These are phyloP conservation scores for Microcos paniculata DNA, from an alignment of 345 rosid species.

Conservation along the genomic window DNA sequence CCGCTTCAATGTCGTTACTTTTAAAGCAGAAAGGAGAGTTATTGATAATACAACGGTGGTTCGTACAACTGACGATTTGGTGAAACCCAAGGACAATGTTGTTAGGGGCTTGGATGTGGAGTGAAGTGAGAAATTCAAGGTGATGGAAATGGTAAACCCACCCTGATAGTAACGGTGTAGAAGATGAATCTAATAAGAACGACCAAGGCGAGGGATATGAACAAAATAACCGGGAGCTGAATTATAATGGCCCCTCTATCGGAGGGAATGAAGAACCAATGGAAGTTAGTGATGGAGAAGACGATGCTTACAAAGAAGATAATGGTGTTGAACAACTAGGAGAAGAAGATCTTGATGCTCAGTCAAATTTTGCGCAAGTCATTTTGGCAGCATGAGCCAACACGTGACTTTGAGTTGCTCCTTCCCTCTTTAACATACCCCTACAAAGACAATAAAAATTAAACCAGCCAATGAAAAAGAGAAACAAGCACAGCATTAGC, in stretches of 20 bases:
- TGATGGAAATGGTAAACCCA: constrained; percentile 42
- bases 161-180: constrained; percentile 62
- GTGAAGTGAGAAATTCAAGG: constrained; percentile 40
- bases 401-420: too few relatives aligned
- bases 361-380: too few relatives aligned
- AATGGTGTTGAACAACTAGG: constrained; percentile 32
- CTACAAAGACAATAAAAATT: too few relatives aligned
- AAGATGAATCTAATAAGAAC: constrained; percentile 64
- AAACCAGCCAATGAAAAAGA: too few relatives aligned
- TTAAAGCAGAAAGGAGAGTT: constrained; percentile 51
- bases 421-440: too few relatives aligned
- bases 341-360: constrained; percentile 39
- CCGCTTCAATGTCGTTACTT: too few relatives aligned
- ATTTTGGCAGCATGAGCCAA: too few relatives aligned
- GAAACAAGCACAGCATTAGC: too few relatives aligned
- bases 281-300: constrained; percentile 68
- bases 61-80: constrained; percentile 18
- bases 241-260: constrained; percentile 30
- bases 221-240: constrained; percentile 57
- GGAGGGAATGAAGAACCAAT: constrained; percentile 48
- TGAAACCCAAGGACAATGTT: constrained; percentile 21
- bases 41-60: constrained; percentile 24
- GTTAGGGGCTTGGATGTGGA: constrained; percentile 33
- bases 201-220: constrained; percentile 49
- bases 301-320: constrained; percentile 37